phyloP scores from a whole-genome alignment of 2,329 filamentous ascomycete species.

The Pezicula carpinea region DNA sequence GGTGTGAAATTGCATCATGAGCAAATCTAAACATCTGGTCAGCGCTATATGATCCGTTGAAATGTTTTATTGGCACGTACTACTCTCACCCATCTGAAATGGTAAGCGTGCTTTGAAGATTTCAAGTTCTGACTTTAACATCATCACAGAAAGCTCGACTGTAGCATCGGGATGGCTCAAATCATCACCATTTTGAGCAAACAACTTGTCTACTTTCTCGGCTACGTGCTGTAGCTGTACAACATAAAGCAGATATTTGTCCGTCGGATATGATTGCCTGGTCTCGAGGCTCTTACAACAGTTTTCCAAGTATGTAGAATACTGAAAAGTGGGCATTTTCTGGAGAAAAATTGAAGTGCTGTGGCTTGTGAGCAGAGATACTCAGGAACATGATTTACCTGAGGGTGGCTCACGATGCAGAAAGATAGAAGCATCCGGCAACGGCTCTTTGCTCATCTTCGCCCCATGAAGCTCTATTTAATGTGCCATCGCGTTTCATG shows the following conservation, averaged over 20 bases:
- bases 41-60: not conserved
- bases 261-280: slow-evolving; percentile 28
- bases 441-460: slow-evolving; percentile 39
- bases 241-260: slow-evolving; percentile 32
- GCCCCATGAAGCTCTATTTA: slow-evolving; percentile 20
- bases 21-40: slow-evolving; percentile 23
- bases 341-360: slow-evolving; percentile 33
- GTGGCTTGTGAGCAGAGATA: too few species aligned
- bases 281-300: slow-evolving; percentile 30
- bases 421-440: slow-evolving; percentile 38
- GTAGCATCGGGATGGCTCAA: slow-evolving; percentile 25
- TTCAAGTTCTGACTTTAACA: slow-evolving; percentile 29
- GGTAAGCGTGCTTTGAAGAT: slow-evolving; percentile 26
- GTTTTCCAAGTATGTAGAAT: slow-evolving; percentile 31
- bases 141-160: slow-evolving; percentile 16
- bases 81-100: slow-evolving; percentile 25
- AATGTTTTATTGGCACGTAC: slow-evolving; percentile 22
- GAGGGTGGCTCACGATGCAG: slow-evolving; percentile 19
- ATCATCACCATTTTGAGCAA: slow-evolving; percentile 14
- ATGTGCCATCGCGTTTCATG: not conserved
- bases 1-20: slow-evolving; percentile 35
- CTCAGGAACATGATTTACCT: too few species aligned
- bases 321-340: slow-evolving; percentile 33
- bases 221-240: slow-evolving; percentile 33
- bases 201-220: slow-evolving; percentile 32